Evolutionary conservation across 139 green algal species (phyloP), one percentile per base, ranked within the genome.

Genomic region (Closterium sp.): DNA sequence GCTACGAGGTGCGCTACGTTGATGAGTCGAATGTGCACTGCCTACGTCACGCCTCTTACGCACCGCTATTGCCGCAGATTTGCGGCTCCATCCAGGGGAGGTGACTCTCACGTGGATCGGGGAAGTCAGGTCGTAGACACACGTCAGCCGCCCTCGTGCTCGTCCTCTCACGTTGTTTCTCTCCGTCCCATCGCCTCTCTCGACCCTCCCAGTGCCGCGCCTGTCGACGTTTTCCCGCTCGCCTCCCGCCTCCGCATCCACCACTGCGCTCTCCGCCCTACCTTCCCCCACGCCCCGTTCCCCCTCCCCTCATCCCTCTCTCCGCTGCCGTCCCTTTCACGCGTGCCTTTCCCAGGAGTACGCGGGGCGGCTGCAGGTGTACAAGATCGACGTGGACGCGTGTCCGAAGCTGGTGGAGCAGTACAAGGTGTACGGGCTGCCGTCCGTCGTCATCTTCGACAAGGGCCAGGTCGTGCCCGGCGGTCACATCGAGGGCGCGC

Each of bases 371-470:
- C 30, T 99, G 3, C 99, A 99, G 94, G 96, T 99, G 23, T 97
- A 99, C 21, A 99, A 99, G 93, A 92, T 99, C 0, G 97, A 99
- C 92, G 95, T 96, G 81, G 97, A 99, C 87, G 55, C 90, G 6
- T 98, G 98, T 94, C 96, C 96, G 8, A 90, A 93, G 5, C 90
- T 98, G 2, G 96, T 99, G 31, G 97, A 98, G 90, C 95, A 98
- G 91, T 99, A 98, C 94, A 97, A 97, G 94, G 97, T 98, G 93
- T 99, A 99, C 90, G 98, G 98, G 1, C 94, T 99, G 87, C 98
- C 98, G 19, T 97, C 97, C 7, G 84, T 99, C 9, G 95, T 99
- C 3, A 35, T 99, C 28, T 98, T 99, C 94, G 96, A 97, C 88
- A 95, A 98, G 84, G 98, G 98, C 9, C 64, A 96, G 85, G n/a